These are phyloP conservation scores for Microdochium trichocladiopsis DNA, from an alignment of 2,329 filamentous ascomycete genomes.

Conservation along the genomic window DNA sequence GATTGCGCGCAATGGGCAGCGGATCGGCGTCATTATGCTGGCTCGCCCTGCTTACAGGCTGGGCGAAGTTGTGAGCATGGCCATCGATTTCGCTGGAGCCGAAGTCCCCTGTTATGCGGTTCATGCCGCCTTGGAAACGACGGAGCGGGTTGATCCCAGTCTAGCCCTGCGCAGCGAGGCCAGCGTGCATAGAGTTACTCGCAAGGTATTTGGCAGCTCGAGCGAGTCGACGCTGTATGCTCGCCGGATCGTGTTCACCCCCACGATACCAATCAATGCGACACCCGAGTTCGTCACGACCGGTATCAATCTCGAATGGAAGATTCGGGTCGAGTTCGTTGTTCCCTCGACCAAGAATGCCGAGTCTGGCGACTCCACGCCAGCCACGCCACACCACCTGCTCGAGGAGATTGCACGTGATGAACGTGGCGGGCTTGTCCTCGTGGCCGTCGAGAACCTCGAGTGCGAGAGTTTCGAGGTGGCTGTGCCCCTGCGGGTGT, in stretches of 20 bases:
- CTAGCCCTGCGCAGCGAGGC: conserved; percentile 80
- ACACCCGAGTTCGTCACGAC: conserved; percentile 91
- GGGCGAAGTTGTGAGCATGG: conserved; percentile 78
- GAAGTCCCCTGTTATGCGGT: conserved; percentile 81
- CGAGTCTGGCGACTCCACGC: conserved; percentile 6
- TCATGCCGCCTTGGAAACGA: conserved; percentile 76
- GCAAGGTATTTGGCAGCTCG: conserved; percentile 69
- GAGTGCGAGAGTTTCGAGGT: conserved; percentile 89
- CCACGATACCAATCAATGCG: conserved; percentile 73
- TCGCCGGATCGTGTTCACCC: conserved; percentile 69
- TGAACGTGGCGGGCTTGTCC: conserved; percentile 64
- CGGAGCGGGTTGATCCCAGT: conserved; percentile 72
- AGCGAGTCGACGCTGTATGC: conserved; percentile 82
- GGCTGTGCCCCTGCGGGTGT: conserved; percentile 75
- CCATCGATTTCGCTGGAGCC: conserved; percentile 73
- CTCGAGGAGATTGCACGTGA: conserved; percentile 75
- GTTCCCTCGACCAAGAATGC: conserved; percentile 49
- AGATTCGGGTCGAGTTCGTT: conserved; percentile 85
- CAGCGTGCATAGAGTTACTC: conserved; percentile 80
- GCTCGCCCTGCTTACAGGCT: conserved; percentile 83
- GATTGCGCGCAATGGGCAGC: conserved; percentile 84
- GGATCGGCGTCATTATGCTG: conserved; percentile 86
- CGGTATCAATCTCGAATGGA: conserved; percentile 83
- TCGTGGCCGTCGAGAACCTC: conserved; percentile 71
- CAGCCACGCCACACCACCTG: conserved; percentile 38